Evolutionary conservation across 225 moss, liverwort and hornwort genomes (phyloP).

Genomic region (Sphagnum tenellum): DNA sequence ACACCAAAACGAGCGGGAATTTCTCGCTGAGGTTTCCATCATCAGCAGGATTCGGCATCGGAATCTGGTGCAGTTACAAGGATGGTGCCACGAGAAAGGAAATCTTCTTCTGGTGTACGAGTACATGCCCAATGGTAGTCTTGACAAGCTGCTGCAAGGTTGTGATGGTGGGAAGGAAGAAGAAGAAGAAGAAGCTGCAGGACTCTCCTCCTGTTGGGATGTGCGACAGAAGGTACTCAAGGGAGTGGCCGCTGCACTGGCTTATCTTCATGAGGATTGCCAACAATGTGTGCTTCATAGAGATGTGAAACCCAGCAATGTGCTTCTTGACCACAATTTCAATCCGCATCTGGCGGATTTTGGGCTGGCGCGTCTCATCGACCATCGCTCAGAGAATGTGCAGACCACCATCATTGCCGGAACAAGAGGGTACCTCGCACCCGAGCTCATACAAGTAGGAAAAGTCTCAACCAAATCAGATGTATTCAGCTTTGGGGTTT

Average conservation of each 20-base stretch:
- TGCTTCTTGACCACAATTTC: constrained; percentile 50
- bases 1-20: constrained; percentile 73
- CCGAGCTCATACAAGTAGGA: constrained; percentile 60
- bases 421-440: constrained; percentile 72
- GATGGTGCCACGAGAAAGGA: constrained; percentile 57
- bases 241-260: constrained; percentile 45
- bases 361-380: constrained; percentile 74
- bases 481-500: constrained; percentile 75
- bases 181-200: background rate
- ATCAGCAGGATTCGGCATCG: constrained; percentile 57
- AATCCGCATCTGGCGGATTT: constrained; percentile 48
- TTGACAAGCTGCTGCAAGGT: constrained; percentile 35
- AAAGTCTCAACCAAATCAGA: constrained; percentile 74
- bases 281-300: constrained; percentile 47
- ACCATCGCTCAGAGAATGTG: constrained; percentile 53
- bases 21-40: constrained; percentile 77
- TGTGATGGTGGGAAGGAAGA: constrained; percentile 7
- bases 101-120: constrained; percentile 50
- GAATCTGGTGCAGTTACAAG: constrained; percentile 49
- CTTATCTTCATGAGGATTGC: constrained; percentile 45
- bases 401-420: constrained; percentile 63
- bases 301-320: constrained; percentile 54
- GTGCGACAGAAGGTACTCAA: constrained; percentile 21
- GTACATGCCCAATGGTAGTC: constrained; percentile 59
- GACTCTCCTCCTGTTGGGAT: constrained; percentile 17